A percentile compares a stretch with the other conserved stretches of the same genome.
Conservation (phyloP, 495 filamentous ascomycete species). For the Neohortaea acidophila region DNA sequence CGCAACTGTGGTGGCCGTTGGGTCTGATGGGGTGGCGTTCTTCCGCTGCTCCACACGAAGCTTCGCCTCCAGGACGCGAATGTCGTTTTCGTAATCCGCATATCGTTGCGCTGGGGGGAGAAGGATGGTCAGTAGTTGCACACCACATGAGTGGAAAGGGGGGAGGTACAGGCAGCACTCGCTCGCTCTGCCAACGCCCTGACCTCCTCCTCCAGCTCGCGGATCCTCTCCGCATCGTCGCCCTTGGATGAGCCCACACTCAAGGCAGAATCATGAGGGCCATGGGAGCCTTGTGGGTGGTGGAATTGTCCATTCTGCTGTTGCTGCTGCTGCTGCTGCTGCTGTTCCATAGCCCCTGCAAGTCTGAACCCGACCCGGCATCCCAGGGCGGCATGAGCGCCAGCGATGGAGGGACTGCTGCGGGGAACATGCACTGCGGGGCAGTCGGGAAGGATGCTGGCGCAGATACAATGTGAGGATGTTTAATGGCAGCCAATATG, state of each 20-base stretch:
- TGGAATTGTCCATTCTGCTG: no score
- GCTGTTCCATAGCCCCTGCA: no score
- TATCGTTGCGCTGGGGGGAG: conserved; percentile 41
- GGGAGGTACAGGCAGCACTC: conserved; percentile 49
- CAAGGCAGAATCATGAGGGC: conserved; percentile 11
- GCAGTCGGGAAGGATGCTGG: no score
- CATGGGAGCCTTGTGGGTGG: no score
- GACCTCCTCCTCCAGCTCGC: conserved; percentile 71
- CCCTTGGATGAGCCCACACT: conserved; percentile 3
- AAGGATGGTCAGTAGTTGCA: neutral
- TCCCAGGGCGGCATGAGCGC: no score
- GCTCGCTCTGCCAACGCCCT: conserved; percentile 59
- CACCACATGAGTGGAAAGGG: neutral
- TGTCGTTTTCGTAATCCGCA: conserved; percentile 89
- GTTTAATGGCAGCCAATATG: no score
- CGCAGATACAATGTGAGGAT: no score
- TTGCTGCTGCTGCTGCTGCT: no score
- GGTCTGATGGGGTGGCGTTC: neutral
- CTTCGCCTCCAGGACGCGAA: conserved; percentile 44
- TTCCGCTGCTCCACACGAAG: conserved; percentile 11
- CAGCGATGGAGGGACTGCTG: no score
- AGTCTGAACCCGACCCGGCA: no score
- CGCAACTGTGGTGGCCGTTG: conserved; percentile 6
- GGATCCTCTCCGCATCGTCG: conserved; percentile 36
- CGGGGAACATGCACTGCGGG: no score